Base-by-base conservation (phyloP, 1,284 basidiomycete genomes). In the Cryptococcus depauperatus region DNA sequence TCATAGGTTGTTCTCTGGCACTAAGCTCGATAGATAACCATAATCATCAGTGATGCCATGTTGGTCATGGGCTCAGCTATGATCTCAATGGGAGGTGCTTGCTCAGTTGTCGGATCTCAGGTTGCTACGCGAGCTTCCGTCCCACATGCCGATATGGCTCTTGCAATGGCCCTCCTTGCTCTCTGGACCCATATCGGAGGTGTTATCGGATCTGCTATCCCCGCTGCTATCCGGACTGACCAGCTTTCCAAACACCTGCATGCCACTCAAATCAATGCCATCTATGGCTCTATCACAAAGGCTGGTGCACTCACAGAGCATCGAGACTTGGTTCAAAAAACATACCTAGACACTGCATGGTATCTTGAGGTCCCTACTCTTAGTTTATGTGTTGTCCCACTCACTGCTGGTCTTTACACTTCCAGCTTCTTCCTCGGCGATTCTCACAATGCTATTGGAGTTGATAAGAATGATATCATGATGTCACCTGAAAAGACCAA, bases 51-150 rank as follows among this genome's bases (percentile, higher is more conserved):
- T 21, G 59, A 63, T 27, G 63, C 57, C 18, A 51, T 48, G 26
- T 42, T 47, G 30, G 37, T 49, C 30, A 43, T 44, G 35, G 50
- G 47, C 32, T 56, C 54, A 33, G 49, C 68, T 18, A 48, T 67
- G 26, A 55, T 61, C 26, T 51, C 48, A 33, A 50, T 61, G 21
- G 62, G 65, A n/a, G 61, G 58, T 37, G 48, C 52, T 10, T 52
- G 51, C 49, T 61, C 60, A 19, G 65, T 70, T 18, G 58, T 67
- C n/a, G 65, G 59, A 16, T 59, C 65, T 2, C 58, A 64, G 14
- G 60, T 67, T 3, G 66, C 61, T 0, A 57, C 62, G n/a, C 18
- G 69, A 37, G 69, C 61, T 1, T 64, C 62, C 6, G 69, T 68
- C 5, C 58, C 64, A 19, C 69, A 70, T 48, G 46, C 52, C 41